These are phyloP conservation scores for Oryza meyeriana DNA, from an alignment of 176 grass and related monocot species.

Conservation along the genomic window DNA sequence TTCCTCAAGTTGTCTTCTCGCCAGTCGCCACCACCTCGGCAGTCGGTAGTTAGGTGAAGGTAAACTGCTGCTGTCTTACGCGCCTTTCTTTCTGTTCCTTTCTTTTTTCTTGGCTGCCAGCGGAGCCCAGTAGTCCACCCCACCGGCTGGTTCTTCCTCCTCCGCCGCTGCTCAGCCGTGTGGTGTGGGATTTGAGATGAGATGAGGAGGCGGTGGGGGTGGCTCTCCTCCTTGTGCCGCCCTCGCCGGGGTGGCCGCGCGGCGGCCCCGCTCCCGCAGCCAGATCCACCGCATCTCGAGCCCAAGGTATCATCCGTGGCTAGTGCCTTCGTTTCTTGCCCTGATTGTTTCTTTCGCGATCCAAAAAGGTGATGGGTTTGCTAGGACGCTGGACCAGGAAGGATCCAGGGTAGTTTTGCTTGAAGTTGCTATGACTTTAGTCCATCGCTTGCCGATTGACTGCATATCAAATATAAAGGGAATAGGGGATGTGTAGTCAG, in stretches of 20 bases:
- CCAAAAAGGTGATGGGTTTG: background rate
- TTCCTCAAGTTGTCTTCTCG: constrained; percentile 26
- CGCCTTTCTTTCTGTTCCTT: background rate
- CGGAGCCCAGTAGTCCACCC: background rate
- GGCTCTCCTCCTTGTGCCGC: constrained; percentile 27
- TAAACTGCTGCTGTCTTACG: constrained; percentile 14
- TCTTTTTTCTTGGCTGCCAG: constrained; percentile 6
- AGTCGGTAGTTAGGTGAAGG: constrained; percentile 2
- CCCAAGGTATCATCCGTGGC: constrained; percentile 28
- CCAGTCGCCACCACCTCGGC: background rate
- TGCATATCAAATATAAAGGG: background rate
- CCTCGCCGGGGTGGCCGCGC: constrained; percentile 11
- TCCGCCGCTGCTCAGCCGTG: background rate
- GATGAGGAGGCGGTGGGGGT: constrained; percentile 43
- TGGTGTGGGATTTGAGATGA: background rate
- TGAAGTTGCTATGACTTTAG: background rate
- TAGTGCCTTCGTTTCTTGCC: background rate
- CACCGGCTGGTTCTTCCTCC: background rate
- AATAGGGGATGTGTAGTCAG: background rate
- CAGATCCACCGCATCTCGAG: constrained; percentile 22
- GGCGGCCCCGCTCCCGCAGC: background rate
- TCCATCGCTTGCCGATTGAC: background rate
- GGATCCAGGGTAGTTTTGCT: background rate
- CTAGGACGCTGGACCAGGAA: background rate
- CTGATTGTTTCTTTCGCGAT: background rate